Evolutionary conservation across 2,329 filamentous ascomycete species (phyloP).

Genomic region (Colletotrichum tanaceti): DNA sequence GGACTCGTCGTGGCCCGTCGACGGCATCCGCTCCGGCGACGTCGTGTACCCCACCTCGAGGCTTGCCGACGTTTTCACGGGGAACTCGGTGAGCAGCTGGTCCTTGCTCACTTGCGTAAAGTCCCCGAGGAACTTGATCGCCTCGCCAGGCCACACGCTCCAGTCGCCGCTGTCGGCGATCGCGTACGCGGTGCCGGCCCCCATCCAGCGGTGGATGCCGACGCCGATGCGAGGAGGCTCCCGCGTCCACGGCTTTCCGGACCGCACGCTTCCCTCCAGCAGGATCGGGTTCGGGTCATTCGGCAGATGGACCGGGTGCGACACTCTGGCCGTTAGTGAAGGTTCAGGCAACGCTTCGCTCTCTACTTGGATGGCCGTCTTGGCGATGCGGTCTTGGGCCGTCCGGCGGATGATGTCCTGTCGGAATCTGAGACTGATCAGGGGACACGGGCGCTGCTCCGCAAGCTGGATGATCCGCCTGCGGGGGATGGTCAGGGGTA

Average conservation of each 20-base stretch:
- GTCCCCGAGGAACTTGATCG: conserved; percentile 49
- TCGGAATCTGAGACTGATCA: conserved; percentile 52
- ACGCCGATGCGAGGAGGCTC: conserved; percentile 47
- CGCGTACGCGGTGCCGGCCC: conserved; percentile 52
- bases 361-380: conserved; percentile 51
- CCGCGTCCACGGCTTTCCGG: conserved; percentile 38
- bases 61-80: conserved; percentile 49
- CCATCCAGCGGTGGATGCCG: conserved; percentile 50
- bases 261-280: conserved; percentile 52
- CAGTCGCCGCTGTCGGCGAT: conserved; percentile 58
- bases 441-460: conserved; percentile 53
- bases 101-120: conserved; percentile 48
- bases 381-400: conserved; percentile 30
- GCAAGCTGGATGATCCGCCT: conserved; percentile 53
- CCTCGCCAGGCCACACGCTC: conserved; percentile 45
- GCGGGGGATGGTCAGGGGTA: conserved; percentile 51
- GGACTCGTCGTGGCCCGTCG: conserved; percentile 48
- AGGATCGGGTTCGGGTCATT: conserved; percentile 48
- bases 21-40: conserved; percentile 48
- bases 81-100: conserved; percentile 47
- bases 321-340: conserved; percentile 52
- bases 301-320: conserved; percentile 49
- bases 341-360: conserved; percentile 54
- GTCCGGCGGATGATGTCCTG: conserved; percentile 52
- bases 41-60: conserved; percentile 57